These are phyloP conservation scores for Coemansia brasiliensis DNA, from an alignment of 192 early-diverging fungal genomes.

Conservation along the genomic window DNA sequence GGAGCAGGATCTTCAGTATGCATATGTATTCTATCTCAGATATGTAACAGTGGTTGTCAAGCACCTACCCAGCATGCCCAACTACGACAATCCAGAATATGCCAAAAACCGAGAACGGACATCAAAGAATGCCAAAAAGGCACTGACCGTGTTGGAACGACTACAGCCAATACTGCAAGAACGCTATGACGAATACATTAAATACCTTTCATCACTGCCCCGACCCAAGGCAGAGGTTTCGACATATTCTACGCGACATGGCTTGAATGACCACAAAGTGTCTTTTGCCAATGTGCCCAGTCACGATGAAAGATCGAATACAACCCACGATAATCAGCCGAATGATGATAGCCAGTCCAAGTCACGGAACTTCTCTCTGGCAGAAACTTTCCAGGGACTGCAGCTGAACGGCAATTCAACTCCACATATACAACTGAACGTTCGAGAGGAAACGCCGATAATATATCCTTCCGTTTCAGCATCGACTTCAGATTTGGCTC, in stretches of 20 bases:
- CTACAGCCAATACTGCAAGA: constrained; percentile 60
- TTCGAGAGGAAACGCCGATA: no score
- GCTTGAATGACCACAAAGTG: constrained; percentile 5
- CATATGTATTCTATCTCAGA: constrained; percentile 71
- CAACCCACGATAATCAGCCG: no score
- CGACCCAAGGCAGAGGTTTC: constrained; percentile 30
- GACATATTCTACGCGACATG: constrained; percentile 27
- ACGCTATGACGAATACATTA: constrained; percentile 57
- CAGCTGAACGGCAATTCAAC: constrained; percentile 10
- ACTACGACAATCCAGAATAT: constrained; percentile 55
- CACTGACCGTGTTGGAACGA: constrained; percentile 57
- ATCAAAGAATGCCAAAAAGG: constrained; percentile 54
- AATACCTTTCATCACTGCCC: constrained; percentile 34
- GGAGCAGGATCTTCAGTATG: constrained; percentile 66
- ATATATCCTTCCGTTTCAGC: no score
- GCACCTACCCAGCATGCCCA: constrained; percentile 60
- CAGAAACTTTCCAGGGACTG: constrained; percentile 25
- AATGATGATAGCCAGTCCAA: no score
- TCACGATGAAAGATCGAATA: neutral
- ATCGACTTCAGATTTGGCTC: no score
- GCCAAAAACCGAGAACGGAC: constrained; percentile 41
- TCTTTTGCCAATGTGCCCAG: neutral
- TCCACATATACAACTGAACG: neutral
- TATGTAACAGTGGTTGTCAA: constrained; percentile 64
- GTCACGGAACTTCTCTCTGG: constrained; percentile 32